A percentile compares a stretch with the other conserved stretches of the same genome.
These are phyloP conservation scores for Cladosporium cucumerinum DNA, from an alignment of 2,329 filamentous ascomycete genomes.

Conservation along the genomic window DNA sequence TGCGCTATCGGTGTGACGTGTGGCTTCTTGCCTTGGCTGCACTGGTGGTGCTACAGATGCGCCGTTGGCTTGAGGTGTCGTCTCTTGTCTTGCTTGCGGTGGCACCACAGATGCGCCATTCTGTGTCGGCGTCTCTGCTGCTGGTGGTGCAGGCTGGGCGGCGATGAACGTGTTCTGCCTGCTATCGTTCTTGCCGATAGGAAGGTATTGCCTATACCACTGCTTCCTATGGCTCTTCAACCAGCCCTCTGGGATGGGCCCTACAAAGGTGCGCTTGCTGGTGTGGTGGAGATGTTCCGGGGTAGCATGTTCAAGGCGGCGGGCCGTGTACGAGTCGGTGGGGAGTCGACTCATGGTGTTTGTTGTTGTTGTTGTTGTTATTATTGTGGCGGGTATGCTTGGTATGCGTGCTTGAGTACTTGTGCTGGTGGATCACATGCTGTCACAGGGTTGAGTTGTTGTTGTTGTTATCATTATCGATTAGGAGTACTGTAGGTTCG, in stretches of 20 bases:
- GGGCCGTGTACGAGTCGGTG: slow-evolving; percentile 40
- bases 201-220: slow-evolving; percentile 57
- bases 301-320: slow-evolving; percentile 52
- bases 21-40: not conserved
- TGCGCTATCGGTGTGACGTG: not conserved
- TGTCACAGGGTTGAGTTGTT: not conserved
- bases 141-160: slow-evolving; percentile 21
- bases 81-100: not conserved
- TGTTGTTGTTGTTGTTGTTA: not conserved
- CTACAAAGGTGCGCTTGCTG: slow-evolving; percentile 61
- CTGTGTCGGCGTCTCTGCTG: not conserved
- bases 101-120: not conserved
- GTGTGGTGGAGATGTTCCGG: slow-evolving; percentile 61
- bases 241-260: slow-evolving; percentile 64
- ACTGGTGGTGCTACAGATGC: not conserved
- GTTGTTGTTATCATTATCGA: not conserved
- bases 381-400: not conserved
- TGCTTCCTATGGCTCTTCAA: slow-evolving; percentile 60
- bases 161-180: slow-evolving; percentile 28
- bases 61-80: not conserved
- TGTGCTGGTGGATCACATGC: not conserved
- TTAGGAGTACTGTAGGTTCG: not conserved
- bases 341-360: slow-evolving; percentile 22
- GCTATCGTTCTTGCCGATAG: slow-evolving; percentile 28
- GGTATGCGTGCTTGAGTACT: not conserved